These are phyloP conservation scores for Penicillium sp. DNA, from an alignment of 2,329 filamentous ascomycete species.

Conservation along the genomic window DNA sequence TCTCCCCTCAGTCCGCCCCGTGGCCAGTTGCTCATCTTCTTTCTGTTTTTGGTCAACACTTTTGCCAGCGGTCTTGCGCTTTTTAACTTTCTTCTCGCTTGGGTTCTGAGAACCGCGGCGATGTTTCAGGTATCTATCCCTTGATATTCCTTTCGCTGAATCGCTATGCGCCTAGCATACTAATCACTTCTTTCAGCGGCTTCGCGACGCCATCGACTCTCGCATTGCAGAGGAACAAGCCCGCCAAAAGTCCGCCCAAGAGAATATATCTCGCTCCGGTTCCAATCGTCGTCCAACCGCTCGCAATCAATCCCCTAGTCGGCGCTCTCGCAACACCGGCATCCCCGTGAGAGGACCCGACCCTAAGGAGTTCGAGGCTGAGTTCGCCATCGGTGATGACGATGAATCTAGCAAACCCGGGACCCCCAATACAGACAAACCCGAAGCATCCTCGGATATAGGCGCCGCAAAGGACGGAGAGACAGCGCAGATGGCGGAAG, in stretches of 20 bases:
- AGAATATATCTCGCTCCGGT: constrained; percentile 45
- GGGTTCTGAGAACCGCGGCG: constrained; percentile 21
- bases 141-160: neutral
- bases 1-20: constrained; percentile 18
- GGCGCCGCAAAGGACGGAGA: constrained; percentile 19
- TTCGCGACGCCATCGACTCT: constrained; percentile 79
- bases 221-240: constrained; percentile 90
- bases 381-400: constrained; percentile 82
- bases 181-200: constrained; percentile 53
- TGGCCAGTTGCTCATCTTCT: constrained; percentile 10
- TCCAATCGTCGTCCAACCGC: constrained; percentile 39
- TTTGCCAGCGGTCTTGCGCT: constrained; percentile 10
- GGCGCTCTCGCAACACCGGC: constrained; percentile 34
- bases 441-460: constrained; percentile 29
- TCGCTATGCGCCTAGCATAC: constrained; percentile 4
- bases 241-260: constrained; percentile 58
- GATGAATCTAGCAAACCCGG: constrained; percentile 61
- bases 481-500: constrained; percentile 21
- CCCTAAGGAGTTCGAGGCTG: constrained; percentile 80
- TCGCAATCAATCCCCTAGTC: constrained; percentile 29
- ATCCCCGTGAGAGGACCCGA: constrained; percentile 62
- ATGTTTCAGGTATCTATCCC: constrained; percentile 26
- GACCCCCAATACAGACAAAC: constrained; percentile 54
- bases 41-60: constrained; percentile 5
- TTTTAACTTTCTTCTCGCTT: constrained; percentile 15